These are phyloP conservation scores for Mesembryanthemum crystallinum DNA, from an alignment of 148 eudicot species.

Conservation along the genomic window DNA sequence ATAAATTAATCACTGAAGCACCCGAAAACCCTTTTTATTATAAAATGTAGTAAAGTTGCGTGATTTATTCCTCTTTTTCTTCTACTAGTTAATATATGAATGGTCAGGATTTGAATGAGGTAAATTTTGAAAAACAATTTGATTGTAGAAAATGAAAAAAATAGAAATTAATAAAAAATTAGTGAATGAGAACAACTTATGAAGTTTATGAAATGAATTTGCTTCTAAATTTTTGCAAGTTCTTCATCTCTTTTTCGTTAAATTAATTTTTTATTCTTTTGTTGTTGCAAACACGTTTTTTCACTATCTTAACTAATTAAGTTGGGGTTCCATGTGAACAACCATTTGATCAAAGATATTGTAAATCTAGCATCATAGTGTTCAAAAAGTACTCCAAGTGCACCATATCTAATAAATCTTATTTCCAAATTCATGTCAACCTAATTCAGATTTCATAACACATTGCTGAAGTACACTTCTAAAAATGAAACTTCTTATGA, in stretches of 20 bases:
- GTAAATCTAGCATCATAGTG: neutral
- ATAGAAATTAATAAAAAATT: neutral
- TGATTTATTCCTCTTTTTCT: too few relatives aligned
- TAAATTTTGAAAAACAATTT: too few relatives aligned
- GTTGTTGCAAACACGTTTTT: neutral
- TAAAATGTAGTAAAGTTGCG: too few relatives aligned
- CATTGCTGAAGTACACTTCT: too few relatives aligned
- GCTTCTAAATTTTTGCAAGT: neutral
- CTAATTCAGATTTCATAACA: neutral
- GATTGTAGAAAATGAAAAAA: neutral
- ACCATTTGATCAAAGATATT: neutral
- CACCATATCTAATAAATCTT: neutral
- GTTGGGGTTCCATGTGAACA: neutral
- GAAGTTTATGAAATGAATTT: neutral
- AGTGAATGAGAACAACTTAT: neutral
- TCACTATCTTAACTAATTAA: neutral
- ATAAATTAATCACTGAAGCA: neutral
- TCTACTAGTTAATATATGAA: too few relatives aligned
- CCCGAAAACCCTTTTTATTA: too few relatives aligned
- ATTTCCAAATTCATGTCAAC: neutral
- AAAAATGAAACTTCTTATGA: too few relatives aligned
- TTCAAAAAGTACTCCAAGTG: neutral
- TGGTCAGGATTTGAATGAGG: too few relatives aligned
- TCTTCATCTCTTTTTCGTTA: neutral
- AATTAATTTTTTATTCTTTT: neutral